These are phyloP conservation scores for Euphorbia peplus DNA, from an alignment of 345 rosid species.

Conservation along the genomic window DNA sequence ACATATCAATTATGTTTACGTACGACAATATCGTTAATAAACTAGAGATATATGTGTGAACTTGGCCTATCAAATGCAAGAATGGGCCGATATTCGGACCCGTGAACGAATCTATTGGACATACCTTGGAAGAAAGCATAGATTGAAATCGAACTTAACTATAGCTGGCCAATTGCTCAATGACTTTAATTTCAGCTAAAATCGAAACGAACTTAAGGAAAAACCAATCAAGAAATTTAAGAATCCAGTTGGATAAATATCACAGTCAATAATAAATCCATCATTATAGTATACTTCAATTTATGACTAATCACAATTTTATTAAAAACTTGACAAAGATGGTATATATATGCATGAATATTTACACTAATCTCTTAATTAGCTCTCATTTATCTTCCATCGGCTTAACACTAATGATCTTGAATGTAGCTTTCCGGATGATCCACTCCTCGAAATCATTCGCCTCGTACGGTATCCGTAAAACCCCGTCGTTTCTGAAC, in stretches of 20 bases:
- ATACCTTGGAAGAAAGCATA: no score
- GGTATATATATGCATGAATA: neutral
- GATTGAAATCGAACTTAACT: no score
- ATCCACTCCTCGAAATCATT: constrained; percentile 41
- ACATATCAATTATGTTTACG: no score
- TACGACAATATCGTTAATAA: no score
- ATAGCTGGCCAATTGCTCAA: no score
- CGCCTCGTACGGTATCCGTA: constrained; percentile 34
- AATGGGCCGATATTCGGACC: no score
- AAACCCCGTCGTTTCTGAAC: constrained; percentile 28
- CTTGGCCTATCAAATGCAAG: no score
- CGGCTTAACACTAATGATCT: constrained; percentile 18
- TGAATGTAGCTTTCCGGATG: constrained; percentile 3
- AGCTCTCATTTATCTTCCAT: neutral
- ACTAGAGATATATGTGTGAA: no score
- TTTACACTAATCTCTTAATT: neutral
- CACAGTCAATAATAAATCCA: neutral
- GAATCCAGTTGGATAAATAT: neutral
- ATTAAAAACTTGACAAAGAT: no score
- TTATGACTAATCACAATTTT: no score
- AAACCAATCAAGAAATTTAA: neutral
- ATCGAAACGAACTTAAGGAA: neutral
- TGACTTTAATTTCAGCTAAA: no score
- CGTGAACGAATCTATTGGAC: no score
- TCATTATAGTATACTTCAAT: neutral